These are phyloP conservation scores for Zymoseptoria pseudotritici DNA, from an alignment of 2,329 filamentous ascomycete genomes.

Conservation along the genomic window DNA sequence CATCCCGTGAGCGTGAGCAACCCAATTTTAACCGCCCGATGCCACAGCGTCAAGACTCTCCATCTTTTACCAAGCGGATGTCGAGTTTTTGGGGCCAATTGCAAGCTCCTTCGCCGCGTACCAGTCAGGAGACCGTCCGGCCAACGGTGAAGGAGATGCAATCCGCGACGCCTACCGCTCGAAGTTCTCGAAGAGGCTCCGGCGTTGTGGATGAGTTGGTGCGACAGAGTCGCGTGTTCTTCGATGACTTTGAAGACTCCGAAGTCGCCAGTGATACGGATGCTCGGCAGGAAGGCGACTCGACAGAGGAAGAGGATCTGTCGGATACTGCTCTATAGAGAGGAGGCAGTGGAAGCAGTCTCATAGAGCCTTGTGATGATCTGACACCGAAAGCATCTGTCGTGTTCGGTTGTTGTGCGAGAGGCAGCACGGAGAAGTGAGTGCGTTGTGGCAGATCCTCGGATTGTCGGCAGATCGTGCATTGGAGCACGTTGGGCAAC, in stretches of 20 bases:
- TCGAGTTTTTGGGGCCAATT: slow-evolving; percentile 23
- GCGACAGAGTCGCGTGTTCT: slow-evolving; percentile 41
- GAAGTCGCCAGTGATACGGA: slow-evolving; percentile 5
- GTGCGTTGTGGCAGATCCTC: background rate
- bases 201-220: slow-evolving; percentile 38
- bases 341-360: background rate
- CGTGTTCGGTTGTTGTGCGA: background rate
- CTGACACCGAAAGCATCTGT: background rate
- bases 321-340: background rate
- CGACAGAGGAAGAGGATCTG: slow-evolving; percentile 1
- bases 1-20: slow-evolving; percentile 10
- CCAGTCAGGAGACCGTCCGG: slow-evolving; percentile 17
- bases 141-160: slow-evolving; percentile 7
- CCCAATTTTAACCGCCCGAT: slow-evolving; percentile 7
- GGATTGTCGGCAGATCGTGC: background rate
- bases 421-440: background rate
- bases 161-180: slow-evolving; percentile 9
- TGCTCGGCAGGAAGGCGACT: background rate
- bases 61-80: slow-evolving; percentile 26
- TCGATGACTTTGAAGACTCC: slow-evolving; percentile 35
- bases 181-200: slow-evolving; percentile 17
- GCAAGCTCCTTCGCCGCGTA: slow-evolving; percentile 12
- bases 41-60: slow-evolving; percentile 18
- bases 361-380: background rate
- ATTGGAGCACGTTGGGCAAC: background rate